Base-by-base conservation (phyloP, 139 green algal species). In the Monoraphidium neglectum region DNA sequence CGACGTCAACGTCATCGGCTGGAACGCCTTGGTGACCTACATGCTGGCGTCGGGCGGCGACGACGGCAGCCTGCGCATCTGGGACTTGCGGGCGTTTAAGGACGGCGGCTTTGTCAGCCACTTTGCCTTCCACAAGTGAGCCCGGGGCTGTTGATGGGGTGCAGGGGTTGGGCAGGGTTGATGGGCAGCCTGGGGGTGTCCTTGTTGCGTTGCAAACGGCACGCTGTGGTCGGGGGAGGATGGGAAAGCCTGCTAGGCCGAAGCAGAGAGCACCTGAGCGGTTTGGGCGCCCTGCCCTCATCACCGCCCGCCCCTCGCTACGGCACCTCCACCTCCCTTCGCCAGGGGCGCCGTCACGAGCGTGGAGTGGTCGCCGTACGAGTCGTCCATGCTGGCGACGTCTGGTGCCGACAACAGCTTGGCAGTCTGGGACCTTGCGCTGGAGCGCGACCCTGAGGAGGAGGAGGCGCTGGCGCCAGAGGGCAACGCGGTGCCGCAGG, bases 1-100 rank as follows among this genome's bases (percentile, higher is more conserved):
- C 6, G 96, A 99, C 81, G 90, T 99, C 40, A 99, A 99, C 81
- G 96, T 99, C 33, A 92, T 98, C 33, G 93, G 90, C 28, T 99
- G 96, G 96, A 98, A 96, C 83, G 56, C 77, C 28, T 51, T 92
- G 47, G 92, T 97, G 35, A 87, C 82, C 5, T 97, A 94, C 88
- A 99, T 99, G 94, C 75, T 99, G 60, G 96, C 96, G 35, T 92
- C 81, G 0, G 96, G 96, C 35, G 91, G 82, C 15, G 96, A 99
- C 63, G 92, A 98, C 72, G 94, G 93, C 43, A 69, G 69, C 16
- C 77, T 99, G 43, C 80, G 89, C 4, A 94, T 99, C 21, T 99
- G 96, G 96, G 96, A 99, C 86, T 82, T 99, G 77, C 87, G 96
- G 4, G 76, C 69, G 36, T 94, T 99, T 70, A 82, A 66, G 68